phyloP scores from a whole-genome alignment of 768 basidiomycete genomes.

The Collybia mongolica region DNA sequence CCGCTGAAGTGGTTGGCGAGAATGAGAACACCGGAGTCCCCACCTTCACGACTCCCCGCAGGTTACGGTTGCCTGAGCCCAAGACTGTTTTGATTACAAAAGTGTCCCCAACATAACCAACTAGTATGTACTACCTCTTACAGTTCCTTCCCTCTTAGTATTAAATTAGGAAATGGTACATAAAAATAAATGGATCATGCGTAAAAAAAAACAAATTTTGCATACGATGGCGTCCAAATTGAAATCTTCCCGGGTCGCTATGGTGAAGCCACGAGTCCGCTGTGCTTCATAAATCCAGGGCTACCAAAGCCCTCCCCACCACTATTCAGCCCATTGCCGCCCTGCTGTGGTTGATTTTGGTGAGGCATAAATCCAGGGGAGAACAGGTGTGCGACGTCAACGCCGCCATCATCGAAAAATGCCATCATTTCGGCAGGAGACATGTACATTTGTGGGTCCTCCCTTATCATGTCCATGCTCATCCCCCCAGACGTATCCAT shows the following conservation, averaged over 20 bases:
- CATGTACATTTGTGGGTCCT: conserved; percentile 54
- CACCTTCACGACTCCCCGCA: neutral
- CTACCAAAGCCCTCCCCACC: conserved; percentile 18
- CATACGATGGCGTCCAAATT: neutral
- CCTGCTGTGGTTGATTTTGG: conserved; percentile 14
- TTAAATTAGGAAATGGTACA: too few species aligned
- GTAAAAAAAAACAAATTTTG: conserved; percentile 1
- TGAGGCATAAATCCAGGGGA: conserved; percentile 26
- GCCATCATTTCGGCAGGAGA: conserved; percentile 59
- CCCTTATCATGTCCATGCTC: conserved; percentile 45
- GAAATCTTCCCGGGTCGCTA: conserved; percentile 14
- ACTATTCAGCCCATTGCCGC: conserved; percentile 11
- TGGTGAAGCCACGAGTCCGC: conserved; percentile 34
- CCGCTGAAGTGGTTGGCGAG: too few species aligned
- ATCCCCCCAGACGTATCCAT: conserved; percentile 32
- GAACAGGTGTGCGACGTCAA: conserved; percentile 34
- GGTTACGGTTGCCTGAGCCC: neutral
- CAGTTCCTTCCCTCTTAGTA: neutral
- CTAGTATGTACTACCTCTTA: neutral
- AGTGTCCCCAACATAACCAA: too few species aligned
- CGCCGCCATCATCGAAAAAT: conserved; percentile 51
- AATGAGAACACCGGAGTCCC: conserved; percentile 2
- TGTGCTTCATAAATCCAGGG: conserved; percentile 34
- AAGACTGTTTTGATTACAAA: too few species aligned
- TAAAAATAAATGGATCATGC: neutral